Evolutionary conservation across 805 yeast genomes (phyloP).

Genomic region (Saturnispora ahearnii): DNA sequence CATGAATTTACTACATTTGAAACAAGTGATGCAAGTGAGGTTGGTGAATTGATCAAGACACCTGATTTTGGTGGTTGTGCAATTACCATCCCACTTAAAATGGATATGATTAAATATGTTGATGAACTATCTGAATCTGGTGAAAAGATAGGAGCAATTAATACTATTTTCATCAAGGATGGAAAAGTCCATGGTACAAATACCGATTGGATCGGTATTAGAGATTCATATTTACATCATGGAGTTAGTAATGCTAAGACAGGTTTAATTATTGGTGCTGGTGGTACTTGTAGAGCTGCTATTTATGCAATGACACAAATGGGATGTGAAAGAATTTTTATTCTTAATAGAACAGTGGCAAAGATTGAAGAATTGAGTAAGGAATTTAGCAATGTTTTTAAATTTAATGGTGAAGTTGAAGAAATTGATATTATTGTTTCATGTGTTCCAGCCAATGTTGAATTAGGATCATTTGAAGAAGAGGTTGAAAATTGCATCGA

Average conservation of each 20-base stretch:
- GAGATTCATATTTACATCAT: conserved; percentile 49
- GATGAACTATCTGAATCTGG: conserved; percentile 70
- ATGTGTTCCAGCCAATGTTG: conserved; percentile 77
- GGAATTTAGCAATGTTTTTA: conserved; percentile 46
- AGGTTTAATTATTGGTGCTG: conserved; percentile 90
- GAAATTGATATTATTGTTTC: conserved; percentile 57
- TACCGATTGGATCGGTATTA: conserved; percentile 93
- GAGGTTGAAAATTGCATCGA: conserved; percentile 41
- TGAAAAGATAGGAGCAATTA: conserved; percentile 81
- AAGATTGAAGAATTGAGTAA: conserved; percentile 52
- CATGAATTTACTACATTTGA: conserved; percentile 60
- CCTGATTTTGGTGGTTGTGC: conserved; percentile 84
- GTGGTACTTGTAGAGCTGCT: conserved; percentile 96
- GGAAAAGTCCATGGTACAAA: conserved; percentile 65
- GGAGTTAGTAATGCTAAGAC: conserved; percentile 44
- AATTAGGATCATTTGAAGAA: conserved; percentile 47
- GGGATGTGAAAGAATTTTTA: conserved; percentile 70
- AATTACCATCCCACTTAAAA: conserved; percentile 87
- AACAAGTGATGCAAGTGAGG: conserved; percentile 51
- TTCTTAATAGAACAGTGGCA: conserved; percentile 69
- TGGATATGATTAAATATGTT: conserved; percentile 64
- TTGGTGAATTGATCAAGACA: conserved; percentile 40
- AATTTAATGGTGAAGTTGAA: conserved; percentile 10
- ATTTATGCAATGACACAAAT: conserved; percentile 70
- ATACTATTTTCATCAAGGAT: conserved; percentile 63